These are phyloP conservation scores for Leccinum arenicola DNA, from an alignment of 768 basidiomycete genomes.

Conservation along the genomic window DNA sequence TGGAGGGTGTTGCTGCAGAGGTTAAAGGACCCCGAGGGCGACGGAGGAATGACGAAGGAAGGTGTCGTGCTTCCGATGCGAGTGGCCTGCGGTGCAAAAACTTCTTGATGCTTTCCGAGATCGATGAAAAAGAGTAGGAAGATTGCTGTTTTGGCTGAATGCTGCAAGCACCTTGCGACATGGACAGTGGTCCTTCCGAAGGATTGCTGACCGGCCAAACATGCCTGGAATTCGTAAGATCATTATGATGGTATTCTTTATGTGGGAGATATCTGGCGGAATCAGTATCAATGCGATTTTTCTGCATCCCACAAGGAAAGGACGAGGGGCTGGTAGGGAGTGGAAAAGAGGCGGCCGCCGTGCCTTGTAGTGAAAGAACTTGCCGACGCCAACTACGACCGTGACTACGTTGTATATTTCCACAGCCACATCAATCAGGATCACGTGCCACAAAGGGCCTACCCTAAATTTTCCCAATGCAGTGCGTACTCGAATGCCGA, in stretches of 20 bases:
- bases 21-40: conserved; percentile 20
- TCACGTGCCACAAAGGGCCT: conserved; percentile 24
- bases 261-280: conserved; percentile 16
- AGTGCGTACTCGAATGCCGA: not conserved
- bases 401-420: not conserved
- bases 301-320: conserved; percentile 21
- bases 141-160: conserved; percentile 4
- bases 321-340: not conserved
- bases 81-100: conserved; percentile 18
- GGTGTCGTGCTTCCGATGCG: conserved; percentile 8
- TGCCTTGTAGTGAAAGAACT: not conserved
- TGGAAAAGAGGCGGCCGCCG: not conserved
- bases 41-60: conserved; percentile 27
- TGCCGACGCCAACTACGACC: not conserved
- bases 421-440: conserved; percentile 11
- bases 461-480: conserved; percentile 22
- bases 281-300: conserved; percentile 9
- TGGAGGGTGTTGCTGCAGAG: conserved; percentile 12
- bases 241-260: conserved; percentile 18
- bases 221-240: conserved; percentile 13
- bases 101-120: conserved; percentile 16
- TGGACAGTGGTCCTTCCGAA: conserved; percentile 9
- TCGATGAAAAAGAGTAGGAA: conserved; percentile 9
- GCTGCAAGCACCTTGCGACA: conserved; percentile 9
- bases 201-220: conserved; percentile 25